Percentiles rank a stretch among this genome's conserved stretches.
phyloP scores from a whole-genome alignment of 352 stramenopile genomes.

The Pythium guiyangense region DNA sequence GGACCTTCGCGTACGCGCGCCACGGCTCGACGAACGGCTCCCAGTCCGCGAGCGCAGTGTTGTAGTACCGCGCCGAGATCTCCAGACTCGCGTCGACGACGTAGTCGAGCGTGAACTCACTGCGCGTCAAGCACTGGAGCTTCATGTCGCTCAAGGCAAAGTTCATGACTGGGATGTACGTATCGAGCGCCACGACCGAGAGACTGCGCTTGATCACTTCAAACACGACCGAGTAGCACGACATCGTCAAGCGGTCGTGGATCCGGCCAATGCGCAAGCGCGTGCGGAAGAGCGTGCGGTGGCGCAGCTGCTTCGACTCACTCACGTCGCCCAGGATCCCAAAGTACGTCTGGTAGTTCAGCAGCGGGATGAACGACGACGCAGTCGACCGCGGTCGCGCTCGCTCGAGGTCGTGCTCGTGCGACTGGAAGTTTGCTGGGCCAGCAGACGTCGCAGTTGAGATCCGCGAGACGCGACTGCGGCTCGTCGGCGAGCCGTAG shows the following conservation, averaged over 20 bases:
- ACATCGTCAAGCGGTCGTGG: constrained; percentile 63
- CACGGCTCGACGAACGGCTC: constrained; percentile 86
- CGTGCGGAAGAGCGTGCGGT: constrained; percentile 51
- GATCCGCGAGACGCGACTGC: constrained; percentile 68
- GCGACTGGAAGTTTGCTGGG: constrained; percentile 22
- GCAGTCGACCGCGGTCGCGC: constrained; percentile 35
- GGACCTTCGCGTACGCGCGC: constrained; percentile 64
- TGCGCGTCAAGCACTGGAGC: constrained; percentile 61
- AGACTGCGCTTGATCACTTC: constrained; percentile 88
- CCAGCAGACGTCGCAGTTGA: constrained; percentile 66
- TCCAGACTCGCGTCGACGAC: constrained; percentile 71
- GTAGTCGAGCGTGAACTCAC: constrained; percentile 63
- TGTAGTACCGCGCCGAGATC: constrained; percentile 86
- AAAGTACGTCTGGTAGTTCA: constrained; percentile 77
- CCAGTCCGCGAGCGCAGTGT: constrained; percentile 84
- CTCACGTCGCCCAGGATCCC: constrained; percentile 38
- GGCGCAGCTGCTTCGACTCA: constrained; percentile 29
- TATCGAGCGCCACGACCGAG: constrained; percentile 84
- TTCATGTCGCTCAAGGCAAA: constrained; percentile 84
- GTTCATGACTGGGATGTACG: constrained; percentile 89
- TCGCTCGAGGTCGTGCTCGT: constrained; percentile 25
- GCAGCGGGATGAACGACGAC: constrained; percentile 44
- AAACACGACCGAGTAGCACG: constrained; percentile 78
- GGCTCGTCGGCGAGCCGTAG: constrained; percentile 43
- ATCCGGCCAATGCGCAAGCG: constrained; percentile 68